phyloP scores from a whole-genome alignment of 2,329 filamentous ascomycete genomes.

The Aspergillaceae sp. region DNA sequence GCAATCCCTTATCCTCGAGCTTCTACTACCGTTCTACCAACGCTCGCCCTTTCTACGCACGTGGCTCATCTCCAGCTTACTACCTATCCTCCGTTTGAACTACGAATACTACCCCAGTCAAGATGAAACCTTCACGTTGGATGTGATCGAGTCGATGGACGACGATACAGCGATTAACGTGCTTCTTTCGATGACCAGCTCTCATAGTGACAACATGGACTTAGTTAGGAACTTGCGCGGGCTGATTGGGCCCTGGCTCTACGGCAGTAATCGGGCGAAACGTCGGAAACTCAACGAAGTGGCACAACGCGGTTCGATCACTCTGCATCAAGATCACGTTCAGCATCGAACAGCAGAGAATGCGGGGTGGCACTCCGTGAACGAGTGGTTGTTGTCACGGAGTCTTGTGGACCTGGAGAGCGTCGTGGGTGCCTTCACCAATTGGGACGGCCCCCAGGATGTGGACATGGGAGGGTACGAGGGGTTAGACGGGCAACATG shows the following conservation, averaged over 20 bases:
- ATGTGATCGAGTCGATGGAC: slow-evolving; percentile 45
- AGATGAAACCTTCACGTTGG: slow-evolving; percentile 38
- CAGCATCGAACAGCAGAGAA: slow-evolving; percentile 15
- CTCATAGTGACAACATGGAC: slow-evolving; percentile 27
- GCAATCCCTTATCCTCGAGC: slow-evolving; percentile 46
- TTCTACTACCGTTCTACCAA: slow-evolving; percentile 51
- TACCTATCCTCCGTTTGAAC: slow-evolving; percentile 52
- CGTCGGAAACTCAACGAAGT: slow-evolving; percentile 40
- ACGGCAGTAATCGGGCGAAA: slow-evolving; percentile 48
- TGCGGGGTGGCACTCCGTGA: slow-evolving; percentile 50
- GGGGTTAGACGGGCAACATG: slow-evolving; percentile 32
- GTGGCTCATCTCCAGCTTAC: slow-evolving; percentile 53
- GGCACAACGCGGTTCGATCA: slow-evolving; percentile 19
- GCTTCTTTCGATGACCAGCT: slow-evolving; percentile 40
- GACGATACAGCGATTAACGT: slow-evolving; percentile 45
- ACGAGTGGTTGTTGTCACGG: slow-evolving; percentile 50
- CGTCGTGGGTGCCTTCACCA: slow-evolving; percentile 42
- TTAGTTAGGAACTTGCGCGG: slow-evolving; percentile 49
- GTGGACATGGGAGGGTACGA: slow-evolving; percentile 50
- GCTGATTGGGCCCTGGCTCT: slow-evolving; percentile 56
- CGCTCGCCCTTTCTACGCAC: slow-evolving; percentile 44
- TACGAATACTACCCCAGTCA: slow-evolving; percentile 55
- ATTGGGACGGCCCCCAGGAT: slow-evolving; percentile 54
- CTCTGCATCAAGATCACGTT: slow-evolving; percentile 13
- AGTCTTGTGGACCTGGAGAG: slow-evolving; percentile 44